Conservation (phyloP, 2,329 filamentous ascomycete species). For the Chrysoporthe cubensis region DNA sequence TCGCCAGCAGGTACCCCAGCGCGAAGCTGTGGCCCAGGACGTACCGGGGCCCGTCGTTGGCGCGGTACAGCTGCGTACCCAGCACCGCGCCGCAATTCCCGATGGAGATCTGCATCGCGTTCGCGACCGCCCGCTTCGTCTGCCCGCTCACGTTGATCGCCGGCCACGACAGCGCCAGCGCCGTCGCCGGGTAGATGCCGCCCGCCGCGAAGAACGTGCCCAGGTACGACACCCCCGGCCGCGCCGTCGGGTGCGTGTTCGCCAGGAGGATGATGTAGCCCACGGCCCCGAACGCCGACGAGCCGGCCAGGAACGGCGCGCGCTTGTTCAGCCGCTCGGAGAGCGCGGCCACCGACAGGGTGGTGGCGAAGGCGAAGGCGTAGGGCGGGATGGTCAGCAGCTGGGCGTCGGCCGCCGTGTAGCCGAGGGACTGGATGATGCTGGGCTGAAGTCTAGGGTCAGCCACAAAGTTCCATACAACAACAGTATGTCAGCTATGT, state of each 20-base stretch:
- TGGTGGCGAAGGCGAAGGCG: conserved; percentile 64
- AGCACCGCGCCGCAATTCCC: conserved; percentile 71
- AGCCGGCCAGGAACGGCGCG: conserved; percentile 66
- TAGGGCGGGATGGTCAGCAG: conserved; percentile 68
- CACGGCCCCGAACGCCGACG: conserved; percentile 58
- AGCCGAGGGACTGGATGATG: conserved; percentile 59
- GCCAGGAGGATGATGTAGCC: conserved; percentile 66
- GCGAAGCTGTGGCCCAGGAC: conserved; percentile 70
- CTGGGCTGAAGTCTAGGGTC: conserved; percentile 43
- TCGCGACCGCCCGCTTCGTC: conserved; percentile 70
- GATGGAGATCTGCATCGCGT: conserved; percentile 73
- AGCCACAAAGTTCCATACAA: neutral
- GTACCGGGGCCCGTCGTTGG: conserved; percentile 63
- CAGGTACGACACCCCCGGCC: conserved; percentile 61
- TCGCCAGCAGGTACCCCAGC: conserved; percentile 64
- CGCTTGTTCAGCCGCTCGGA: conserved; percentile 62
- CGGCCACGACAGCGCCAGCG: conserved; percentile 69
- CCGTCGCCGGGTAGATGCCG: conserved; percentile 69
- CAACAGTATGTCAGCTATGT: too few relatives aligned
- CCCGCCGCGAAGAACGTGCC: conserved; percentile 67
- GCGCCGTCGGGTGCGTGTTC: conserved; percentile 47
- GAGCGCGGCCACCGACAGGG: conserved; percentile 59
- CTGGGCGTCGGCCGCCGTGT: conserved; percentile 56
- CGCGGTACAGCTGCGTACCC: conserved; percentile 71
- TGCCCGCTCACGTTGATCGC: conserved; percentile 74